phyloP scores from a whole-genome alignment of 345 rosid genomes.

The Eucalyptus tenuipes region DNA sequence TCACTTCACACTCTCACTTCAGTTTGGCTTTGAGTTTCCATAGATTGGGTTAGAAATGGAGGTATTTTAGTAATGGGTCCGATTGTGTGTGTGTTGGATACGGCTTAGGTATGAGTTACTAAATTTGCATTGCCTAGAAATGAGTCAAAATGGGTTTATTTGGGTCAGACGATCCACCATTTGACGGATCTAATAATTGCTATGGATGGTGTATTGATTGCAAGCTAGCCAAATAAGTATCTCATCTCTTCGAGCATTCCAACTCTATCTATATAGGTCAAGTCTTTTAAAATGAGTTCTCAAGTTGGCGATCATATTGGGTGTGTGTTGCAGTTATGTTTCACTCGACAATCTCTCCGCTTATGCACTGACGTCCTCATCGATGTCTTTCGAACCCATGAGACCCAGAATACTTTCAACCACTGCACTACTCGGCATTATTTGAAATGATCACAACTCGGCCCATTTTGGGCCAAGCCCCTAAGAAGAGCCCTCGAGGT shows the following conservation, averaged over 20 bases:
- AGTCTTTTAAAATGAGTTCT: neutral
- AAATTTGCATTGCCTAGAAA: too few relatives aligned
- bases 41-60: neutral
- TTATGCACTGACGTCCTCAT: neutral
- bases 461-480: neutral
- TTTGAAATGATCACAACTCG: neutral
- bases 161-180: neutral
- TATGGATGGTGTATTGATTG: neutral
- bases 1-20: neutral
- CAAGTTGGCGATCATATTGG: neutral
- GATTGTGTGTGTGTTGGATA: neutral
- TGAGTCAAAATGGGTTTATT: neutral
- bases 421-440: neutral
- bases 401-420: neutral
- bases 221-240: neutral
- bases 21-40: neutral
- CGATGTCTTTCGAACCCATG: neutral
- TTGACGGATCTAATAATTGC: neutral
- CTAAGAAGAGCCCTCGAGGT: neutral
- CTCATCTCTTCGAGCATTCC: neutral
- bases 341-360: neutral
- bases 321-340: neutral
- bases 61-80: neutral
- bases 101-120: neutral
- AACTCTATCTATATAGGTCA: neutral